Percentiles rank a stretch among this genome's conserved stretches.
These are phyloP conservation scores for Scleromitrula shiraiana DNA, from an alignment of 2,329 filamentous ascomycete species.

Conservation along the genomic window DNA sequence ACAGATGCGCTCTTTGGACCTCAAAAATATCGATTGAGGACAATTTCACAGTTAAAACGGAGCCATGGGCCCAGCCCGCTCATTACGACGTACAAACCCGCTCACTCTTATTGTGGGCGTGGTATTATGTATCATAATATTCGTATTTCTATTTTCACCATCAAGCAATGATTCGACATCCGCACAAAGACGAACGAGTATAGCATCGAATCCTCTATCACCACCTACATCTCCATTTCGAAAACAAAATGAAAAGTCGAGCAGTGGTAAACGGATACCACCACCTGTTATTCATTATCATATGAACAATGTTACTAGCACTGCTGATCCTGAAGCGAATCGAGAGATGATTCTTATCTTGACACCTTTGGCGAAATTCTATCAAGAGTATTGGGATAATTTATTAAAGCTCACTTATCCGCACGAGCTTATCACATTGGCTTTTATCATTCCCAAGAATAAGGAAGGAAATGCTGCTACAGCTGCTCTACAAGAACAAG, in stretches of 20 bases:
- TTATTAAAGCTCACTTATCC: constrained; percentile 77
- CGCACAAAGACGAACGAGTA: constrained; percentile 42
- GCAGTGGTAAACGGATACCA: constrained; percentile 46
- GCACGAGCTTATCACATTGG: constrained; percentile 87
- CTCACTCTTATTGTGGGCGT: constrained; percentile 65
- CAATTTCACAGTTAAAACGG: constrained; percentile 17
- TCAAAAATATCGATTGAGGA: constrained; percentile 23
- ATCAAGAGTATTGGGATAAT: constrained; percentile 93
- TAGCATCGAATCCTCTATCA: constrained; percentile 63
- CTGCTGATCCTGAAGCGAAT: constrained; percentile 66
- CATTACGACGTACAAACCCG: constrained; percentile 71
- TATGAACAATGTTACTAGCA: constrained; percentile 89
- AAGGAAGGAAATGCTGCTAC: constrained; percentile 87
- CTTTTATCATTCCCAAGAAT: constrained; percentile 92
- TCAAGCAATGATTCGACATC: constrained; percentile 41
- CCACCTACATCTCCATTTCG: constrained; percentile 67
- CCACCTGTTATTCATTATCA: constrained; percentile 89
- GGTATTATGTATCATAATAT: constrained; percentile 63
- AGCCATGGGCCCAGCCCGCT: constrained; percentile 55
- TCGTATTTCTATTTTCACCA: constrained; percentile 53
- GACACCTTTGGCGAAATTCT: constrained; percentile 89
- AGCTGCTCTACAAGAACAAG: constrained; percentile 71
- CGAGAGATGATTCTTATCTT: constrained; percentile 83
- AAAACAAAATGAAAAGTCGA: constrained; percentile 50
- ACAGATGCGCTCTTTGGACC: constrained; percentile 18